Evolutionary conservation across 2,329 filamentous ascomycete species (phyloP).

Genomic region (Alternaria consortialis): DNA sequence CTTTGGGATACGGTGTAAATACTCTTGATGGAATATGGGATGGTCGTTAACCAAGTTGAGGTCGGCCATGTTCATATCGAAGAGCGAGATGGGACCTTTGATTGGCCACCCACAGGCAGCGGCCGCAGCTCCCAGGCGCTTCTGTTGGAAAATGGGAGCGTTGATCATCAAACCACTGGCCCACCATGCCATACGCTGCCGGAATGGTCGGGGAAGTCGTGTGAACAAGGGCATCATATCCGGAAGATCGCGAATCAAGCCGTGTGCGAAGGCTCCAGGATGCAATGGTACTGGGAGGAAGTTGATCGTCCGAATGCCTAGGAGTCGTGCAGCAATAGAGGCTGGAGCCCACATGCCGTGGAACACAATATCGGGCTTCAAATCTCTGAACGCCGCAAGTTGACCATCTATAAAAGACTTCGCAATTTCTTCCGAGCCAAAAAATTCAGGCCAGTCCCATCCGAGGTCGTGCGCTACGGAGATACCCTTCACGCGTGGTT

Average conservation of each 20-base stretch:
- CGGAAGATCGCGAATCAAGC: constrained; percentile 44
- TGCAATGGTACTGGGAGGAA: constrained; percentile 45
- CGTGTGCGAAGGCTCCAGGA: constrained; percentile 38
- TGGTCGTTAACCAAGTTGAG: constrained; percentile 48
- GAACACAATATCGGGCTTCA: constrained; percentile 46
- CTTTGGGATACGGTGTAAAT: constrained; percentile 38
- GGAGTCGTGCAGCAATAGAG: constrained; percentile 41
- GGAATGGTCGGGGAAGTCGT: constrained; percentile 39
- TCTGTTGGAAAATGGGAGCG: constrained; percentile 45
- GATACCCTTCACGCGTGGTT: constrained; percentile 43
- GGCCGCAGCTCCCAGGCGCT: constrained; percentile 42
- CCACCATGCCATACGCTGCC: constrained; percentile 39
- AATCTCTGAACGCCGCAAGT: constrained; percentile 36
- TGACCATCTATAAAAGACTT: constrained; percentile 45
- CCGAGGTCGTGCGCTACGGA: constrained; percentile 46
- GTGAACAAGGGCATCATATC: constrained; percentile 46
- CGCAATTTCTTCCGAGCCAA: constrained; percentile 44
- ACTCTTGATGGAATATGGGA: constrained; percentile 44
- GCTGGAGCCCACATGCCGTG: constrained; percentile 49
- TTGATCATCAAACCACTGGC: constrained; percentile 40
- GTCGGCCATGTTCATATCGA: constrained; percentile 49
- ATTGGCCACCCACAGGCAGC: constrained; percentile 40
- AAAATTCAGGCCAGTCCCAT: constrained; percentile 48
- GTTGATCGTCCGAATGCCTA: constrained; percentile 45
- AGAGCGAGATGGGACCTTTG: constrained; percentile 42